Conservation (phyloP, 2,329 filamentous ascomycete species). For the Hypoxylon sp. region DNA sequence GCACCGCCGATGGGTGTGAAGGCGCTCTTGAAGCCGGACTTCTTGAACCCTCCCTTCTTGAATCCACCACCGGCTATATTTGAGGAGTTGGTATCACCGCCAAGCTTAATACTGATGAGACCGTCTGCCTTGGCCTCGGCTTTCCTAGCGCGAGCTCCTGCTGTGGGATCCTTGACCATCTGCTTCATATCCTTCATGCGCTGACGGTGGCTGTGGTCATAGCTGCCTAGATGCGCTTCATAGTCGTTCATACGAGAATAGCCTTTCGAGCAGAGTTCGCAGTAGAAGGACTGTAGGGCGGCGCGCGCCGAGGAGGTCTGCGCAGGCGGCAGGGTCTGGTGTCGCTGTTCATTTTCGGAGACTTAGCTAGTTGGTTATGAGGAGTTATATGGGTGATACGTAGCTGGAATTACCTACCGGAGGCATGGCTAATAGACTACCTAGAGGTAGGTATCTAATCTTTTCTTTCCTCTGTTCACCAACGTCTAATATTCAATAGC, state of each 20-base stretch:
- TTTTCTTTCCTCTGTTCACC: neutral
- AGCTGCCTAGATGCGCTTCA: conserved; percentile 92
- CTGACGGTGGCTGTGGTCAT: conserved; percentile 96
- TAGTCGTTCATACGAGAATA: conserved; percentile 97
- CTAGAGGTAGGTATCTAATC: conserved; percentile 7
- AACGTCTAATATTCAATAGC: neutral
- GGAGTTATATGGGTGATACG: neutral
- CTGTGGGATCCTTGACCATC: conserved; percentile 79
- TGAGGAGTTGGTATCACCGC: conserved; percentile 51
- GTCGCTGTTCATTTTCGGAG: conserved; percentile 58
- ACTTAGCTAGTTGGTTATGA: conserved; percentile 52
- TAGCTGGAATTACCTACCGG: conserved; percentile 59
- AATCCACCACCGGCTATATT: conserved; percentile 61
- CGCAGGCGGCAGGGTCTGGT: conserved; percentile 69
- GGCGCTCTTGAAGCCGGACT: conserved; percentile 84
- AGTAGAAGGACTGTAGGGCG: conserved; percentile 85
- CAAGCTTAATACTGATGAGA: conserved; percentile 76
- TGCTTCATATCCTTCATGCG: conserved; percentile 90
- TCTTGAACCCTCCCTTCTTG: conserved; percentile 82
- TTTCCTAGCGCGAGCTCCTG: conserved; percentile 73
- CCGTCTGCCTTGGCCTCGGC: conserved; percentile 78
- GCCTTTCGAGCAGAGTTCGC: conserved; percentile 90
- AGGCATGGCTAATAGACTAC: conserved; percentile 61
- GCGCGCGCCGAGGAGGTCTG: conserved; percentile 77
- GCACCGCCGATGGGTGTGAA: conserved; percentile 68